Evolutionary conservation across 176 grass and related monocot genomes (phyloP).

Genomic region (Triticum monococcum): DNA sequence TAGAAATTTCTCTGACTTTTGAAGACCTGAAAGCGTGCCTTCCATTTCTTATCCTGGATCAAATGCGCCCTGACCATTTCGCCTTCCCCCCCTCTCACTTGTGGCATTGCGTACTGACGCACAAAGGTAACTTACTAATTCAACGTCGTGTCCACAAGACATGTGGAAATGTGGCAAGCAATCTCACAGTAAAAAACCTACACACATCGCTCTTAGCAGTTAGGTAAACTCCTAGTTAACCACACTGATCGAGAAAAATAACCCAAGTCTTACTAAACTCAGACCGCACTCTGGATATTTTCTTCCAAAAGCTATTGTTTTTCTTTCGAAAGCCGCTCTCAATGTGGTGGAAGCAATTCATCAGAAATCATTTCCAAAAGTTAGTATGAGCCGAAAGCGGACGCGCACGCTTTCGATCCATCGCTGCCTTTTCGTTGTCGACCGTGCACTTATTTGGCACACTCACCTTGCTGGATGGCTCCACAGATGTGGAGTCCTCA

Average conservation of each 20-base stretch:
- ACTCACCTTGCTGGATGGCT: not conserved
- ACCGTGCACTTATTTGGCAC: not conserved
- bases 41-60: too few relatives aligned
- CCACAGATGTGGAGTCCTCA: not conserved
- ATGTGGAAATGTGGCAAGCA: not conserved
- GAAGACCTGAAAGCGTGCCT: too few relatives aligned
- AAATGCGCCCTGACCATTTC: too few relatives aligned
- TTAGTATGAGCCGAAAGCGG: not conserved
- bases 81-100: too few relatives aligned
- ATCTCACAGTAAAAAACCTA: not conserved
- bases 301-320: too few relatives aligned
- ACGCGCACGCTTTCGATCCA: not conserved
- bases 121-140: too few relatives aligned
- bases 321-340: too few relatives aligned
- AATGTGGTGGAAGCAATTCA: not conserved
- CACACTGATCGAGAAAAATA: too few relatives aligned
- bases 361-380: not conserved
- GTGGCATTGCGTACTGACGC: too few relatives aligned
- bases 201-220: not conserved
- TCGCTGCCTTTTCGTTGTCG: not conserved
- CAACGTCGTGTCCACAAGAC: not conserved
- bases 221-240: not conserved
- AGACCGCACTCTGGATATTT: not conserved
- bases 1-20: too few relatives aligned
- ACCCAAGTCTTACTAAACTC: not conserved